phyloP scores from a whole-genome alignment of 2,329 filamentous ascomycete species.

The Lasiodiplodia theobromae region DNA sequence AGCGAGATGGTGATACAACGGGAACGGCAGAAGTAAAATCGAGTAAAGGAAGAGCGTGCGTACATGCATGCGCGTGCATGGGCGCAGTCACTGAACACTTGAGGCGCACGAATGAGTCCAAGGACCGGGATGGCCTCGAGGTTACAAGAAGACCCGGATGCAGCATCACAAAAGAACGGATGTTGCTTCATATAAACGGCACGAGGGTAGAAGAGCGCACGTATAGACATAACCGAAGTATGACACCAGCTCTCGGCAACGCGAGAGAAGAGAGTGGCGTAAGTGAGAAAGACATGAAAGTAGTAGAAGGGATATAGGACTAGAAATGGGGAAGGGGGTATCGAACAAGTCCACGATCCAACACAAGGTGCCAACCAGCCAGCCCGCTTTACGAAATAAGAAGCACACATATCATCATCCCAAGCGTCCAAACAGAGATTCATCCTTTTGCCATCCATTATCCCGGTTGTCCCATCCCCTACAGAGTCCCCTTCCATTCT shows the following conservation, averaged over 20 bases:
- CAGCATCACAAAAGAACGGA: neutral
- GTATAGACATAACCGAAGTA: neutral
- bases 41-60: neutral
- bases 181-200: constrained; percentile 1
- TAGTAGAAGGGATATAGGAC: constrained; percentile 1
- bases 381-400: constrained; percentile 13
- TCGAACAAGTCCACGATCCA: constrained; percentile 27
- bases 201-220: neutral
- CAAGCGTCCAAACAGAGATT: neutral
- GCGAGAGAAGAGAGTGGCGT: neutral
- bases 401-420: constrained; percentile 22
- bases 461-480: neutral
- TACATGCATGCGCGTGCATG: neutral
- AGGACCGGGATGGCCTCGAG: neutral
- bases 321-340: constrained; percentile 28
- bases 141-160: neutral
- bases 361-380: constrained; percentile 21
- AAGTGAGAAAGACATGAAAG: neutral
- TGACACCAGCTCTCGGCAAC: neutral
- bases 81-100: neutral
- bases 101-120: neutral
- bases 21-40: neutral
- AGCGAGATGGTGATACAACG: neutral
- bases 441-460: constrained; percentile 5
- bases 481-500: neutral